Evolutionary conservation across 371 early-diverging fungal genomes (phyloP).

Genomic region (Rhizopus stolonifer): DNA sequence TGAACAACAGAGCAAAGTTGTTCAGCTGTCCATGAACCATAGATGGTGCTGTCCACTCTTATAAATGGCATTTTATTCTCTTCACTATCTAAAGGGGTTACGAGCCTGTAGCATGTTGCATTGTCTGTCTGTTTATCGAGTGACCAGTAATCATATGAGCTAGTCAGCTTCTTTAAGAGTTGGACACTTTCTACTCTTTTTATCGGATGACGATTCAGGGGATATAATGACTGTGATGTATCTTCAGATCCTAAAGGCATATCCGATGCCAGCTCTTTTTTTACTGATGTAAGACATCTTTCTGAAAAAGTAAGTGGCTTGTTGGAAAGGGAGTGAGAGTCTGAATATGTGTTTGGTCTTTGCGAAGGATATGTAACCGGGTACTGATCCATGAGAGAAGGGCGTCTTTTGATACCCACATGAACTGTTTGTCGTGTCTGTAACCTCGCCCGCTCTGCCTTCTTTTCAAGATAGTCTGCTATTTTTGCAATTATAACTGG

Average conservation of each 20-base stretch:
- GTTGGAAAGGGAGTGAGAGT: neutral
- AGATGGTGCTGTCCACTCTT: constrained; percentile 52
- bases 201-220: constrained; percentile 30
- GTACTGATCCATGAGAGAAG: constrained; percentile 31
- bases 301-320: too few relatives aligned
- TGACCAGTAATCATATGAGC: constrained; percentile 35
- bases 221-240: constrained; percentile 20
- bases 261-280: too few relatives aligned
- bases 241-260: too few relatives aligned
- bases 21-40: constrained; percentile 57
- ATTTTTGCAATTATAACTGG: constrained; percentile 64
- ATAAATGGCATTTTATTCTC: constrained; percentile 28
- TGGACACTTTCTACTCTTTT: constrained; percentile 27
- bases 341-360: neutral
- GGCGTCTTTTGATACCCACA: constrained; percentile 23
- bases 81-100: constrained; percentile 4
- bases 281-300: too few relatives aligned
- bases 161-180: constrained; percentile 38
- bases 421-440: constrained; percentile 18
- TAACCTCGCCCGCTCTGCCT: constrained; percentile 49
- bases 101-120: constrained; percentile 8
- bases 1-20: constrained; percentile 49
- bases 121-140: constrained; percentile 5
- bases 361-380: too few relatives aligned
- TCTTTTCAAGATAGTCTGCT: constrained; percentile 64